Percentiles rank a stretch among this genome's conserved stretches.
These are phyloP conservation scores for Solanum arcanum DNA, from an alignment of 257 asterid species.

Conservation along the genomic window DNA sequence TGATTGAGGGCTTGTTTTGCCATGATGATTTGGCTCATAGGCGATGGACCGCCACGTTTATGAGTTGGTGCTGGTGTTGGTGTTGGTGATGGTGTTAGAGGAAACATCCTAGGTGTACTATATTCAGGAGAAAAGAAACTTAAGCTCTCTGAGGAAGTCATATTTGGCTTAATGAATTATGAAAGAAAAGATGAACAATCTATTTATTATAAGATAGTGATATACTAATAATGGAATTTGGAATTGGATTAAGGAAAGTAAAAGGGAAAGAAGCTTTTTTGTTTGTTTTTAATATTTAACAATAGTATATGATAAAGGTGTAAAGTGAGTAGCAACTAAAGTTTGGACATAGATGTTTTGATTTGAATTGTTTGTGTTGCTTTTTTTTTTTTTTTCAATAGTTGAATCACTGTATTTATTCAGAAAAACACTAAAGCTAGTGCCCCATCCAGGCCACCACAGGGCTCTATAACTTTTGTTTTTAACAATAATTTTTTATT, in stretches of 20 bases:
- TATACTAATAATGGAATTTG: not conserved
- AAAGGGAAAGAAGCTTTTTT: conserved; percentile 39
- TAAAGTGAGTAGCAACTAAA: conserved; percentile 16
- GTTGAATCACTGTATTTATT: not conserved
- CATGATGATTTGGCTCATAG: conserved; percentile 18
- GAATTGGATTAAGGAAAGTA: conserved; percentile 28
- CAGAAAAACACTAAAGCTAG: conserved; percentile 12
- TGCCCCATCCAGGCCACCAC: not conserved
- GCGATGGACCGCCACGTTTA: conserved; percentile 21
- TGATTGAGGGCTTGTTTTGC: conserved; percentile 22
- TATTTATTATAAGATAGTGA: conserved; percentile 14
- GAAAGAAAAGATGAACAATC: conserved; percentile 8
- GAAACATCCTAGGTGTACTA: conserved; percentile 21
- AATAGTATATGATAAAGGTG: conserved; percentile 17
- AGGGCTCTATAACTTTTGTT: not conserved
- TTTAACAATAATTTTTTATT: not conserved
- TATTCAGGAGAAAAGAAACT: conserved; percentile 3
- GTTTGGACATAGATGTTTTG: conserved; percentile 15
- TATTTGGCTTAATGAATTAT: not conserved
- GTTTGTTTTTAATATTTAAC: conserved; percentile 9
- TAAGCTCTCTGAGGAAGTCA: conserved; percentile 2
- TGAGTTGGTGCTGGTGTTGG: conserved; percentile 12
- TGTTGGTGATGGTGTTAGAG: conserved; percentile 23
- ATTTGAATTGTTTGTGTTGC: conserved; percentile 21
- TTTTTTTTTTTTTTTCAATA: conserved; percentile 1